These are phyloP conservation scores for Suillus plorans DNA, from an alignment of 768 basidiomycete genomes.

Conservation along the genomic window DNA sequence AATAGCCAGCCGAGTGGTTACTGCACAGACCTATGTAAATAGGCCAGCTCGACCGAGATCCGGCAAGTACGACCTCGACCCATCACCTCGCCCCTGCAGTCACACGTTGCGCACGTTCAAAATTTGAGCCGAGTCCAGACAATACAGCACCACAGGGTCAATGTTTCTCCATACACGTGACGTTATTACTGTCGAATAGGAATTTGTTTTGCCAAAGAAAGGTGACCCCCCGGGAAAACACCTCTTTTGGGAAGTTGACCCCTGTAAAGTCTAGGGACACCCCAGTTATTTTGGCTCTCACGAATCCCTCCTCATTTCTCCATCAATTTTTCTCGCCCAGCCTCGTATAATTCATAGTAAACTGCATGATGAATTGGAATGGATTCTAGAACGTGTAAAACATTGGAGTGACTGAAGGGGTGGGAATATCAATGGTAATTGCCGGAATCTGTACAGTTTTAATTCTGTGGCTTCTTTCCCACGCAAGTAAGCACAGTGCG, in stretches of 20 bases:
- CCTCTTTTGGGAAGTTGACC: too few relatives aligned
- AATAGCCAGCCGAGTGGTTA: not conserved
- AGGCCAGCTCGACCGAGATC: not conserved
- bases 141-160: too few relatives aligned
- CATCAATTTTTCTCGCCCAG: not conserved
- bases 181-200: too few relatives aligned
- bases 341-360: not conserved
- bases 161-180: too few relatives aligned
- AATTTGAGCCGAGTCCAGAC: too few relatives aligned
- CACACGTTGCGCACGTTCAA: too few relatives aligned
- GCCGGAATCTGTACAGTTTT: conserved; percentile 44
- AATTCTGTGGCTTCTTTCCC: conserved; percentile 36
- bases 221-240: too few relatives aligned
- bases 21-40: too few relatives aligned
- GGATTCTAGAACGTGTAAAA: not conserved
- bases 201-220: too few relatives aligned
- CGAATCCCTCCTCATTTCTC: not conserved
- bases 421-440: conserved; percentile 24
- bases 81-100: too few relatives aligned
- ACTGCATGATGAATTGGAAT: not conserved
- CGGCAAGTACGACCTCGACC: not conserved
- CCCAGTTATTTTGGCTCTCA: too few relatives aligned
- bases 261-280: too few relatives aligned
- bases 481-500: conserved; percentile 9
- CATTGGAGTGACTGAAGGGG: not conserved